Base-by-base conservation (phyloP, 2,329 filamentous ascomycete genomes). In the Epichloe baconii region DNA sequence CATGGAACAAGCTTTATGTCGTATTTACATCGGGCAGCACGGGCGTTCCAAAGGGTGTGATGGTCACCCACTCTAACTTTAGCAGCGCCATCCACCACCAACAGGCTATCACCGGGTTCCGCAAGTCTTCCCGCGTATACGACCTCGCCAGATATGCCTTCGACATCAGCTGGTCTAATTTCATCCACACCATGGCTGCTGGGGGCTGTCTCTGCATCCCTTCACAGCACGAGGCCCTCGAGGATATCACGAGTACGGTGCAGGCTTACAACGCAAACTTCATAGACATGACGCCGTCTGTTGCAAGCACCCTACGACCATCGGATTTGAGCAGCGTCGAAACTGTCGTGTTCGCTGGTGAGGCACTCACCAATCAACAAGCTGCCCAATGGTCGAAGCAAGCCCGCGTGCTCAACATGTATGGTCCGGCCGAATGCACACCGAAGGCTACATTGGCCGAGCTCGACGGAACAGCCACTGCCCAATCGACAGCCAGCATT, bases 121-220 rank as follows among this genome's bases (percentile, higher is more conserved):
- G 41, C 47, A 47, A 26, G 14, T 35, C 26, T 44, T 46, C 41
- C 3, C 65, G 67, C 6, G 67, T 71, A 31, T 64, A 71, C 37
- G 68, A 72, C 53, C 71, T 71, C 50, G 66, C 68, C 4, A 70
- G 71, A 1, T 75, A 76, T 55, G 73, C 72, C 6, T 77, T 76
- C 51, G 74, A 77, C 52, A 72, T 72, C 46, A 71, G 70, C 49
- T 68, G 75, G 17, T 68, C 71, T 53, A 74, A 72, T 53, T 74
- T 77, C 63, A 69, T 76, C 26, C 73, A 70, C 49, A 74, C 73
- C 0, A 64, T 76, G 19, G 64, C 68, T 23, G 61, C 64, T 10
- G 73, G 73, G 74, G 74, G 72, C 14, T 74, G 71, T 51, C 64
- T 76, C 10, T 76, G 73, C 57, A 72, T 78, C 17, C 72, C 75